Evolutionary conservation across 106 monocot genomes (phyloP), one percentile per base, ranked within the genome.

Genomic region (Platanthera guangdongensis): DNA sequence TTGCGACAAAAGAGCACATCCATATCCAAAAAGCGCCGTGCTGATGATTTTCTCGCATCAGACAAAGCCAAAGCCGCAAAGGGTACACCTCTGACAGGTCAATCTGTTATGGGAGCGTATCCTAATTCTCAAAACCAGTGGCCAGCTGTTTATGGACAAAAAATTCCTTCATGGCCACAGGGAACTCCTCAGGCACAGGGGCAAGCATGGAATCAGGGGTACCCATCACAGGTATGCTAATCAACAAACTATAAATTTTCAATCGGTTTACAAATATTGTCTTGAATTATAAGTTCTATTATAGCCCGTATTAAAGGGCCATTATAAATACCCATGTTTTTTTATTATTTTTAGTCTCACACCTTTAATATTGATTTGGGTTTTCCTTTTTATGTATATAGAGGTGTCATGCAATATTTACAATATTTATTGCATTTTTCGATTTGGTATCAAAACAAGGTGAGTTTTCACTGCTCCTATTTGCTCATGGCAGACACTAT

Each of bases 191-290:
- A 86, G 79, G 78, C 84, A 78, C 90, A 89, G 50, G 90, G 82
- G 12, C 93, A 92, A 62, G 82, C 86, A 21, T 95, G 95, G 95
- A 89, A 85, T 84, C 81, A 90, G 65, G 84, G 80, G 13, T 99
- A 99, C 84, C 78, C 87, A 65, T 81, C 86, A 47, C 97, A 99
- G 91, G 97, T 99, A 78, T 2, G 8, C 0, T 52, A 51, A 15
- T 4, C 19, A 25, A 47, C 16, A 50, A 50, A 52, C n/a, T 73
- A 51, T 65, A 9, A 65, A 30, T 32, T 9, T 65, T 9, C n/a
- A 32, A 65, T 12, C 11, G 21, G 30, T 65, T 30, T 11, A 7
- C 32, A 30, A 1, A 39, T 39, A 39, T 39, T 39, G 39, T 39
- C 39, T 39, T 39, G 39, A 39, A 39, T 39, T 39, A 39, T 39